A percentile compares a stretch with the other conserved stretches of the same genome.
phyloP scores from a whole-genome alignment of 192 early-diverging fungal species.

The Dissophora ornata region DNA sequence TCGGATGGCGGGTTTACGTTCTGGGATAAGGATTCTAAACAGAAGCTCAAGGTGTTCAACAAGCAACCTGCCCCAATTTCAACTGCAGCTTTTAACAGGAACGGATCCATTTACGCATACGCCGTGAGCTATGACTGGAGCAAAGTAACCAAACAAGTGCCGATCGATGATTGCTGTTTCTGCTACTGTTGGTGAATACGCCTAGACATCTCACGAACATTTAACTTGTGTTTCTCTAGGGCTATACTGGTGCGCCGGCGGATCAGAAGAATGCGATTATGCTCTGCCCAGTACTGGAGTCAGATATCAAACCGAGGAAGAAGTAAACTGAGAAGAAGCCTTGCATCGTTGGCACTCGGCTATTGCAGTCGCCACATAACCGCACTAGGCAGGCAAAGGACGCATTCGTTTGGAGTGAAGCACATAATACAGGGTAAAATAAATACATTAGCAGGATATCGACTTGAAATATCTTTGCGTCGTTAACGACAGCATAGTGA shows the following conservation, averaged over 20 bases:
- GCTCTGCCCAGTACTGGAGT: slow-evolving; percentile 42
- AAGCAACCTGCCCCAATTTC: slow-evolving; percentile 75
- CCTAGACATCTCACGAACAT: not conserved
- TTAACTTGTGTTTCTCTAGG: slow-evolving; percentile 10
- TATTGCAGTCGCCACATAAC: too few species aligned
- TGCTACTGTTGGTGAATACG: not conserved
- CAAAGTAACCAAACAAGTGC: slow-evolving; percentile 59
- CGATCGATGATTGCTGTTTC: not conserved
- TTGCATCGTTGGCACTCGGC: too few species aligned
- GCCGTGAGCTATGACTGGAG: slow-evolving; percentile 90
- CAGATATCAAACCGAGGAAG: slow-evolving; percentile 52
- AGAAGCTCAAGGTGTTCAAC: slow-evolving; percentile 81
- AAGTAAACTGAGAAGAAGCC: slow-evolving; percentile 20
- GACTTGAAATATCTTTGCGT: too few species aligned
- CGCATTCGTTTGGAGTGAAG: too few species aligned
- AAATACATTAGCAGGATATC: too few species aligned
- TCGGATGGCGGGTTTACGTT: slow-evolving; percentile 90
- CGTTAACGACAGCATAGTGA: too few species aligned
- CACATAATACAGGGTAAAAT: too few species aligned
- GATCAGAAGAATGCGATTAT: slow-evolving; percentile 43
- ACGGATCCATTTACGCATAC: slow-evolving; percentile 93
- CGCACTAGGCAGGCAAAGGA: too few species aligned
- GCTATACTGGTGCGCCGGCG: slow-evolving; percentile 29
- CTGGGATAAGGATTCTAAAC: slow-evolving; percentile 97
- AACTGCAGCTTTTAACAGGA: slow-evolving; percentile 79